A percentile compares a stretch with the other conserved stretches of the same genome.
Conservation (phyloP, 495 filamentous ascomycete genomes). For the Hypoxylon cercidicola region DNA sequence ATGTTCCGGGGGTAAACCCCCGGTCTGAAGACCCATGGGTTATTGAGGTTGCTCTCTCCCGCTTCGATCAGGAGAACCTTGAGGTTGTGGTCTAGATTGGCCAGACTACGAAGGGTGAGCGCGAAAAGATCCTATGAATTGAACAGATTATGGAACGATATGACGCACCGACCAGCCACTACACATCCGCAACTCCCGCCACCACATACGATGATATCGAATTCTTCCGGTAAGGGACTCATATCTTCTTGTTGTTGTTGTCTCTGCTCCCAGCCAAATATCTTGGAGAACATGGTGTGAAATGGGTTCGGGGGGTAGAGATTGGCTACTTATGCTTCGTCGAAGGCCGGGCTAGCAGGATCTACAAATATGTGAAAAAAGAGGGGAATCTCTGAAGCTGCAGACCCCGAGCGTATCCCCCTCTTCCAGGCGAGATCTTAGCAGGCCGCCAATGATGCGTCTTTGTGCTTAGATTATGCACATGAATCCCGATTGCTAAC, state of each 20-base stretch:
- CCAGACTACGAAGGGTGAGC: slow-evolving; percentile 61
- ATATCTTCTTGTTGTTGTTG: slow-evolving; percentile 39
- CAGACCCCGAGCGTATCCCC: slow-evolving; percentile 9
- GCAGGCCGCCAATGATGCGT: slow-evolving; percentile 30
- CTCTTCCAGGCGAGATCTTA: slow-evolving; percentile 3
- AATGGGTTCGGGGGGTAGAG: slow-evolving; percentile 19
- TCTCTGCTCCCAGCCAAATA: slow-evolving; percentile 29
- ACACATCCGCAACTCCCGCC: slow-evolving; percentile 79
- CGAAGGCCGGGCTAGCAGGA: slow-evolving; percentile 14
- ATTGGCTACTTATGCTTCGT: slow-evolving; percentile 40
- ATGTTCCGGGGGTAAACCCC: slow-evolving; percentile 84
- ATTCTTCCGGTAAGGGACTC: slow-evolving; percentile 70
- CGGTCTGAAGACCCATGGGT: slow-evolving; percentile 83
- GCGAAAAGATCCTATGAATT: background rate
- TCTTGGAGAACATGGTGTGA: slow-evolving; percentile 31
- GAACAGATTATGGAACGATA: background rate
- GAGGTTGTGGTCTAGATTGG: slow-evolving; percentile 83
- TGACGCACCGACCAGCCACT: slow-evolving; percentile 69
- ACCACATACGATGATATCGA: slow-evolving; percentile 86
- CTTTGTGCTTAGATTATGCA: slow-evolving; percentile 7
- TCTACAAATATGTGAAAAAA: slow-evolving; percentile 34
- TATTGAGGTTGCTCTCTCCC: slow-evolving; percentile 83
- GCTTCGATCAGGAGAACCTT: slow-evolving; percentile 82
- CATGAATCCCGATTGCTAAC: slow-evolving; percentile 17
- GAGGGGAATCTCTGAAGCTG: slow-evolving; percentile 34